These are phyloP conservation scores for Komagataella pseudopastoris DNA, from an alignment of 805 yeast genomes.

Conservation along the genomic window DNA sequence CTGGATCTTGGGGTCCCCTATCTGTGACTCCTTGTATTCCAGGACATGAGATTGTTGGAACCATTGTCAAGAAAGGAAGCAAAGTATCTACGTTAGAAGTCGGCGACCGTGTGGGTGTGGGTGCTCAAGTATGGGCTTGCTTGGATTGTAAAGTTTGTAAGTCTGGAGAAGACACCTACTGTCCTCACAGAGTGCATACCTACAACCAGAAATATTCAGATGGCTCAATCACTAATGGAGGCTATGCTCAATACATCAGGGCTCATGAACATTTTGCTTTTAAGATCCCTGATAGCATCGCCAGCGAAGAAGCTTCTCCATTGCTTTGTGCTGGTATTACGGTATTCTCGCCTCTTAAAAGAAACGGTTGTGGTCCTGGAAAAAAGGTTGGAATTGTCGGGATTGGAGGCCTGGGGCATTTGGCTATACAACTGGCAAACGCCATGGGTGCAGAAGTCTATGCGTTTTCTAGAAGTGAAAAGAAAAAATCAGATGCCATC, in stretches of 20 bases:
- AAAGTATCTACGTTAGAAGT: conserved; percentile 20
- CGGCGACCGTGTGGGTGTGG: conserved; percentile 33
- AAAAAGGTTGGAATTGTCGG: conserved; percentile 27
- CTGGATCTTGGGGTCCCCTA: conserved; percentile 34
- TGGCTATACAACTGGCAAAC: conserved; percentile 29
- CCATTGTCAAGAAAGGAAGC: conserved; percentile 23
- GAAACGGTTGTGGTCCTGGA: conserved; percentile 22
- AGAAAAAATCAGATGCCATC: conserved; percentile 25
- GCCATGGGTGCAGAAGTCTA: conserved; percentile 32
- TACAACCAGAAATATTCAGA: conserved; percentile 24
- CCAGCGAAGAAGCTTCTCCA: conserved; percentile 29
- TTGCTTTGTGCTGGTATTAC: conserved; percentile 40
- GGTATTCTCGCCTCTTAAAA: conserved; percentile 31
- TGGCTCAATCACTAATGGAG: conserved; percentile 25
- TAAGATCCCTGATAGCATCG: conserved; percentile 30
- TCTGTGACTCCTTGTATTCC: conserved; percentile 28
- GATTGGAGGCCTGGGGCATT: conserved; percentile 33
- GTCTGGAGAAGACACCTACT: conserved; percentile 29
- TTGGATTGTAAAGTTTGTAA: conserved; percentile 21
- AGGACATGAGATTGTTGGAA: conserved; percentile 33
- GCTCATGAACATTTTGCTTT: conserved; percentile 31
- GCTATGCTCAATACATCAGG: conserved; percentile 33
- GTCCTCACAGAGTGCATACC: conserved; percentile 25
- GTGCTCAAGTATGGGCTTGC: conserved; percentile 27
- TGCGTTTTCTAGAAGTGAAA: conserved; percentile 26